Evolutionary conservation across 179 eudicot species (phyloP), one percentile per base, ranked within the genome.

Genomic region (Monotropa hypopitys): DNA sequence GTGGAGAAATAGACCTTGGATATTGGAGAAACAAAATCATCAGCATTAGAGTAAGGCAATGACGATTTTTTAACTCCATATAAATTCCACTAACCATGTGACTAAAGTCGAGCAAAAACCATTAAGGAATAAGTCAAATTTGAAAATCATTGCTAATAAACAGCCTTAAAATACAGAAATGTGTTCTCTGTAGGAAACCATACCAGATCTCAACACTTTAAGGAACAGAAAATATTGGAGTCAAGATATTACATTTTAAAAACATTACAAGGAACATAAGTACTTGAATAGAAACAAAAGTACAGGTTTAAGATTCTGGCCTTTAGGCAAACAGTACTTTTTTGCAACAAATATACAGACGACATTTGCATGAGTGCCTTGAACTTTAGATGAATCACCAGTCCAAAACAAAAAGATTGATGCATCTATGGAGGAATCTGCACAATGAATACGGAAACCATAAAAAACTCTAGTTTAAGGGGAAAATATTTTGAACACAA

Each of bases 331-430:
- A 84, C 77, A 65, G 78, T 45, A 62, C 80, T 78, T 80, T 87
- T 84, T 87, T 83, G 86, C 84, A 68, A 83, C 73, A 79, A 77
- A 79, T 79, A 84, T 73, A 82, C 85, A 87, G 84, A 80, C 83
- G 57, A 80, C 85, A 81, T 87, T 85, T 85, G 86, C 79, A 85
- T 79, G 80, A 77, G 79, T 46, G 72, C 74, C 85, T 65, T 80
- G 87, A 83, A 87, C 90, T 85, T 87, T 87, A 85, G 90, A 87
- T 78, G 86, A 83, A 78, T 85, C 90, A 87, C 80, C 89, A 80
- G 85, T 83, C 86, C 90, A 85, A 87, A 85, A 83, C 79, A 63
- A 81, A 87, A 87, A 83, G 82, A 76, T 84, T 82, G 87, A 79
- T 75, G 83, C 86, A 86, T 79, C 81, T 83, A 81, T 83, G 89